Evolutionary conservation across 176 grass and related monocot species (phyloP), one percentile per base, ranked within the genome.

Genomic region (Cymbopogon citratus): DNA sequence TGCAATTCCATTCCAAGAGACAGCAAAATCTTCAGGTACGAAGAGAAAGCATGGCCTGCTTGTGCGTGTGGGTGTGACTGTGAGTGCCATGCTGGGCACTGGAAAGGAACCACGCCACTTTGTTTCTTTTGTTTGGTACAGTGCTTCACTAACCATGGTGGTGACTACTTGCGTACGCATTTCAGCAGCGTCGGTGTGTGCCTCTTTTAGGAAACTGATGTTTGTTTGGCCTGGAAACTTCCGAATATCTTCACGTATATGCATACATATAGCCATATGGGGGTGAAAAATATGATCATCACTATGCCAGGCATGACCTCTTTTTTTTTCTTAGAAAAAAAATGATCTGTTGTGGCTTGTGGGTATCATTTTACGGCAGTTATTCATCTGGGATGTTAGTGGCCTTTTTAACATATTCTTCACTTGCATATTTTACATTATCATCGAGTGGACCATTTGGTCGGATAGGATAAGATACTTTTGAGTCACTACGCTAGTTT

Each of bases 341-440:
- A 16, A 8, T 34, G 63, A 35, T 72, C 5, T 29, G 41, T 29
- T 29, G n/a, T 72, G 41, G 41, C 24, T 29, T 29, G n/a, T 72
- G 41, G 41, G 40, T 46, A 24, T 46, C 69, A 72, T 46, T 72
- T 71, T 71, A 45, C 40, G 23, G 41, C 69, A 33, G 61, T 3
- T 29, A 73, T 75, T 76, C 63, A 71, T 56, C 61, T 44, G 28
- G 63, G 71, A 76, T 56, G 71, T n/a, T 71, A 39, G 52, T 35
- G 12, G 23, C 43, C 68, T 75, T 60, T 76, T 16, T 10, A 26
- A 33, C 14, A 71, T 3, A 48, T 70, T 61, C 26, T 34, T 46
- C 69, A 43, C 29, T 12, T 34, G 19, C 73, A 77, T 85, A 81
- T 45, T 81, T 57, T 71, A 81, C 19, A 76, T 71, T 89, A 76